These are phyloP conservation scores for Buddleja alternifolia DNA, from an alignment of 257 asterid species.

Conservation along the genomic window DNA sequence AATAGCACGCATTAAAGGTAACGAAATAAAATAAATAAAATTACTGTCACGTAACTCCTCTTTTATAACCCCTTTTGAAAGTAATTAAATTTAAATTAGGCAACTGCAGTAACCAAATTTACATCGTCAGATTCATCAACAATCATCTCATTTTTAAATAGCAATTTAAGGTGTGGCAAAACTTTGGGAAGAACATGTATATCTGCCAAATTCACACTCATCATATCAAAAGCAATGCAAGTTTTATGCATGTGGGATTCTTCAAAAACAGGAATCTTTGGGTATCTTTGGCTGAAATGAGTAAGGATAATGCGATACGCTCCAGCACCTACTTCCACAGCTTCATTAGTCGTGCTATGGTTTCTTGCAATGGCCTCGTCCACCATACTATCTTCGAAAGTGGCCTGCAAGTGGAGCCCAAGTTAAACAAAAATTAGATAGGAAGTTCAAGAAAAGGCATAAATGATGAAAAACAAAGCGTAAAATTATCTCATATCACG, in stretches of 20 bases:
- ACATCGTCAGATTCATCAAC: slow-evolving; percentile 76
- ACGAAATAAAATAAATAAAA: not conserved
- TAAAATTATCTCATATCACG: too few species aligned
- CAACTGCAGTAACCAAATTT: slow-evolving; percentile 43
- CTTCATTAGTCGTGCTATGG: slow-evolving; percentile 94
- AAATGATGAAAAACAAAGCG: too few species aligned
- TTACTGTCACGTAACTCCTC: not conserved
- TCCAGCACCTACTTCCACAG: slow-evolving; percentile 85
- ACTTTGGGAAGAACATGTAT: slow-evolving; percentile 77
- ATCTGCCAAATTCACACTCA: slow-evolving; percentile 91
- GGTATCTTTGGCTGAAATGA: slow-evolving; percentile 97
- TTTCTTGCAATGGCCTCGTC: slow-evolving; percentile 83
- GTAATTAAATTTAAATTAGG: slow-evolving; percentile 27
- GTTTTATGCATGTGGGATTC: slow-evolving; percentile 78
- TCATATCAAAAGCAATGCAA: slow-evolving; percentile 90
- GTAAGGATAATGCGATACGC: slow-evolving; percentile 83
- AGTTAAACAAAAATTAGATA: too few species aligned
- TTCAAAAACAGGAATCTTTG: slow-evolving; percentile 87
- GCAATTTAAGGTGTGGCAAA: slow-evolving; percentile 74
- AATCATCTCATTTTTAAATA: slow-evolving; percentile 72
- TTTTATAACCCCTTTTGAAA: not conserved
- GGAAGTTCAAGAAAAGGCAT: too few species aligned
- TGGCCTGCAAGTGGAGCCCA: slow-evolving; percentile 57
- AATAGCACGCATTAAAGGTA: not conserved
- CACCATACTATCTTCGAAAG: slow-evolving; percentile 83